Base-by-base conservation (phyloP, 2,329 filamentous ascomycete species). In the Cercospora berteroae region DNA sequence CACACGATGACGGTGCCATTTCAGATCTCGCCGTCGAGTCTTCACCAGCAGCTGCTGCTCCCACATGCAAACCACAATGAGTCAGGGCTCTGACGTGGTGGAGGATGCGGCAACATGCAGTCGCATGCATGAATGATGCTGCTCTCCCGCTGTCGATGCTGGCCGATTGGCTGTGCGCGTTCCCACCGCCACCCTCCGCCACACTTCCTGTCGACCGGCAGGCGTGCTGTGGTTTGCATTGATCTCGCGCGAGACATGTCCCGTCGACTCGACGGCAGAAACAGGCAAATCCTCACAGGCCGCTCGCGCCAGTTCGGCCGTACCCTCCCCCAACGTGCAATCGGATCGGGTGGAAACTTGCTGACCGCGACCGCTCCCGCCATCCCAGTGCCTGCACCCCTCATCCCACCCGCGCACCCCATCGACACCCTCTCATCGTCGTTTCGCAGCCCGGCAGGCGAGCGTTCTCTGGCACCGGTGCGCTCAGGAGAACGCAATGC, bases 71-170 rank as follows among this genome's bases (percentile, higher is more conserved):
- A 44, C 57, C 20, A 39, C 60, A 50, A 70, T 66, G 68, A 67
- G 59, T 70, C 68, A 70, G 57, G 27, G 18, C 33, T 42, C 27
- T 56, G 48, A 63, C 60, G 60, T 42, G 23, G 42, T 33, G 27
- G 42, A 50, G 23, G 60, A 57, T 63, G 60, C 48, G 60, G 48
- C 60, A 29, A 23, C 31, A 25, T 63, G 48, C 60, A 62, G 60
- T 69, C 67, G 25, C 68, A 64, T 69, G 67, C 65, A 67, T 64
- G 20, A 63, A 66, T 64, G 68, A 69, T 63, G 65, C 56, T 66
- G 65, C 61, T 60, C 58, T 60, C 42, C 60, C 60, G 60, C 39
- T 39, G n/a, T 27, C 44, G 61, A 42, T 33, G 57, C 31, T 66
- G 63, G 42, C 58, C 61, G 61, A 70, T 72, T 70, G 66, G 70